Base-by-base conservation (phyloP, 1,139 yeast species). In the Kazachstania sp. region DNA sequence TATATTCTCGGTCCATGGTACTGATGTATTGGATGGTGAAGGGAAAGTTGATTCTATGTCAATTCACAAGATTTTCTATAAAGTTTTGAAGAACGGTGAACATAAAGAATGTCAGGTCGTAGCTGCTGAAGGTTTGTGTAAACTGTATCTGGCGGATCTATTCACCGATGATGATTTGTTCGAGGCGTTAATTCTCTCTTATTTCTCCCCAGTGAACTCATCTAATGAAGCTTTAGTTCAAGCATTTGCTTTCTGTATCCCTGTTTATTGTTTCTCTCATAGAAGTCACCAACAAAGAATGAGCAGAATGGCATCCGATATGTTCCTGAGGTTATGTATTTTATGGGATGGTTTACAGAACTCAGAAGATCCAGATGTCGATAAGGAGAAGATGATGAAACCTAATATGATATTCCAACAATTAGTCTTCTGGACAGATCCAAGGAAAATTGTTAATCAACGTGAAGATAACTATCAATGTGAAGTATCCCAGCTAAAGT, bases 71-170 rank as follows among this genome's bases (percentile, higher is more conserved):
- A 70, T 85, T 43, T 83, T 84, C 54, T 81, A 79, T 67, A 78
- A 81, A 59, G 78, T 84, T 1, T 70, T 88, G 53, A 76, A 76
- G 51, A 73, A 78, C 49, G 71, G 70, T 38, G 78, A 77, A 6
- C 71, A 77, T 58, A 84, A 85, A 0, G 78, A 76, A 38, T 73
- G 87, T 26, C 96, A 86, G 62, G 81, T 92, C 0, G 72, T 79
- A 1, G 86, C 92, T 6, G 96, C 94, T 0, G 95, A 86, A 59
- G 95, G 96, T 0, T 70, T 90, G 28, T 86, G 92, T 59, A 90
- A 92, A 66, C 69, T 92, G 45, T 79, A 83, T 56, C 71, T 92
- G 46, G 86, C 92, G 13, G 95, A 86, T 54, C 76, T 86, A 26
- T 74, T 88, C 51, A 74, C 71, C 18, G 88, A 83, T 58, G 79